Base-by-base conservation (phyloP, 2,329 filamentous ascomycete genomes). In the Penicillium sumatraense region DNA sequence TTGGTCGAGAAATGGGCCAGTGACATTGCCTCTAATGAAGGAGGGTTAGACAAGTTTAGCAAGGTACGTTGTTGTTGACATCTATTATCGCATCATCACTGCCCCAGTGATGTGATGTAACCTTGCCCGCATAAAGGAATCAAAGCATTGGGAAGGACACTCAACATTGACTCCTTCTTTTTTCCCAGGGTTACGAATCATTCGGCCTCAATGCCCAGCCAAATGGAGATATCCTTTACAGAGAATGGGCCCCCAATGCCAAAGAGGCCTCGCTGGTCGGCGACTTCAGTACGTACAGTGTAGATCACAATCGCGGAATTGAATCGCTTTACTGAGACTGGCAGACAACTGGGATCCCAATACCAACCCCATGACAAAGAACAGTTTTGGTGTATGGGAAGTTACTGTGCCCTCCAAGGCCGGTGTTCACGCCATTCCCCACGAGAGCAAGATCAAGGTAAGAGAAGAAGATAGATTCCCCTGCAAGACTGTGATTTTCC, bases 361-460 rank as follows among this genome's bases (percentile, higher is more conserved):
- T 59, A 86, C 91, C 21, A 90, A 95, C 65, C 87, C 88, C 49
- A 96, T 99, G 95, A 89, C 84, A 68, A 95, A 90, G 78, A 85
- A 96, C 68, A 75, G 83, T 36, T 98, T 86, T 72, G 95, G 95
- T 4, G 88, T 96, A 24, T 99, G 93, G 78, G 89, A 96, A 70
- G 86, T 97, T 49, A 84, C 80, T 1, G 66, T 99, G 8, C 89
- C 90, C 10, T 85, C 89, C 44, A 84, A 84, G 54, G 77, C 91
- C 68, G 92, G 93, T 29, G 78, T 89, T 58, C 83, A 91, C 41
- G 88, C 87, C 3, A 96, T 99, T 68, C 83, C 89, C 46, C 95
- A 99, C 78, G 91, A 96, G 64, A 96, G 92, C 66, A 99, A 97
- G 78, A 78, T 99, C 77, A 99, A 99, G 88, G 93, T 93, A 72